Evolutionary conservation across 2,329 filamentous ascomycete species (phyloP), one percentile per base, ranked within the genome.

Genomic region (Paraconiothyrium brasiliense): DNA sequence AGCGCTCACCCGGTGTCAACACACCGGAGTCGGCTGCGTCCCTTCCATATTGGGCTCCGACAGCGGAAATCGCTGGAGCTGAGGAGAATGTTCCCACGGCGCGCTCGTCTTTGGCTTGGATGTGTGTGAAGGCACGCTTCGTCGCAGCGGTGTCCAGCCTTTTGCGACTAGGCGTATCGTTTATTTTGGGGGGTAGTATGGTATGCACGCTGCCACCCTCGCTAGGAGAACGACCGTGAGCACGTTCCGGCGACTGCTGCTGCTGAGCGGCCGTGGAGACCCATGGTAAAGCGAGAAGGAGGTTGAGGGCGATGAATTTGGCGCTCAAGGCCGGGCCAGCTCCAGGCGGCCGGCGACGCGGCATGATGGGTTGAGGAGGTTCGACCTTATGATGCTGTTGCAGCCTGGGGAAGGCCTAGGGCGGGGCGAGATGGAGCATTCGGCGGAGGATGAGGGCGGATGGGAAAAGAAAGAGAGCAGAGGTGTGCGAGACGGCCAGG

Each of bases 31-130:
- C 73, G 73, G 78, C 78, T 71, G 78, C 77, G 71, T 75, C 87
- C 86, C 75, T 71, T 71, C 88, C 89, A 88, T 88, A 88, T 88
- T 91, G 92, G 92, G 93, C 94, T 97, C 92, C 88, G 86, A 97
- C 94, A 92, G 93, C 88, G 85, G 88, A 83, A 75, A 84, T 79
- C 84, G 90, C 94, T 92, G 93, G 93, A 97, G 94, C 94, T 87
- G 75, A 75, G 66, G 74, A 71, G 71, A 94, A 90, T 91, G 93
- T 95, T 88, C 91, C 91, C 86, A 95, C 87, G 92, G 93, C 93
- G 93, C 93, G 93, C 92, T 89, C 92, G 90, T 95, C 85, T 76
- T 83, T 71, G 73, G 68, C 76, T 62, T 72, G 63, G 47, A 73
- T 64, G 50, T 71, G 71, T n/a, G 69, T 67, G 67, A 71, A 69